Base-by-base conservation (phyloP, 1,284 basidiomycete genomes). In the Ustilago hordei region DNA sequence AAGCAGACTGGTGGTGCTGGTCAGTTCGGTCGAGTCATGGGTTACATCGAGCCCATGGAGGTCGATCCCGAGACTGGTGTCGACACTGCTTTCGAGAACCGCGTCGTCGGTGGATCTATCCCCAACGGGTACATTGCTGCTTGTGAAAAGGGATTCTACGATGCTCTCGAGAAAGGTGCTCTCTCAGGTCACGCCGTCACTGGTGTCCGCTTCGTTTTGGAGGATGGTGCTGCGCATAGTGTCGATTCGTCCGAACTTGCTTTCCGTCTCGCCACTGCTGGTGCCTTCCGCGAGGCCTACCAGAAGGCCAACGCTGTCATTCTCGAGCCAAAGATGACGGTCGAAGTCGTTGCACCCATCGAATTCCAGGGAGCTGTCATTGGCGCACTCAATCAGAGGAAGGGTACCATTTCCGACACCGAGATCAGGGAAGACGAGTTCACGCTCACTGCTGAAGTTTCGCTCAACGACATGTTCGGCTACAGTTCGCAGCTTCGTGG, bases 351-450 rank as follows among this genome's bases (percentile, higher is more conserved):
- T 50, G 95, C 96, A 0, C 97, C 97, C 2, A 90, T 91, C 45
- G 97, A 99, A 86, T 99, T 98, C 90, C 97, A 99, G 86, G 96
- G 95, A 89, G 90, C 90, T 50, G 96, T 99, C 60, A 98, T 99
- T 82, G 95, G 96, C 53, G 93, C 94, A 15, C 88, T 99, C 82
- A 99, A 98, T 87, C 92, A 93, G 72, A 91, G 97, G 43, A 91
- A 95, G 70, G 97, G 97, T 2, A 95, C 94, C 7, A 98, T 99
- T 82, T 89, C 96, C 57, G 96, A 98, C 84, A 97, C 94, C 75
- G 97, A 99, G 87, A 92, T 98, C 39, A 91, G 95, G 50, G 95
- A 98, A 81, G 97, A 99, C 84, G 96, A 99, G 88, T 98, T 99
- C 85, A 95, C 94, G 2, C 90, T 93, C 64, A 90, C 90, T 28